These are phyloP conservation scores for Rhytidiadelphus loreus DNA, from an alignment of 225 moss, liverwort and hornwort species.

Conservation along the genomic window DNA sequence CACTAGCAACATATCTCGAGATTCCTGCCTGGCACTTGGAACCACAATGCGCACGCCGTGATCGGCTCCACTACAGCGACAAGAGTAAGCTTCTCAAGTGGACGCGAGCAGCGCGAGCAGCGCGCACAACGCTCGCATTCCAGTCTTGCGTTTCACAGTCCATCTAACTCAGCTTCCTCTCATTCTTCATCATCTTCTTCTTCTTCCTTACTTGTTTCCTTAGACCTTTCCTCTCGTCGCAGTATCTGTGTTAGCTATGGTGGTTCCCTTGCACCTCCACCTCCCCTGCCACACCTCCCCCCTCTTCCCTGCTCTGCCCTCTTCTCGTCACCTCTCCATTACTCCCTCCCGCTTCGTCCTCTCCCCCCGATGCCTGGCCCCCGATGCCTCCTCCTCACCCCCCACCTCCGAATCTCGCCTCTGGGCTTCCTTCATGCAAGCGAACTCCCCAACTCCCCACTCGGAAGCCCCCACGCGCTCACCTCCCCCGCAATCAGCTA, in stretches of 20 bases:
- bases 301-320: background rate
- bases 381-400: background rate
- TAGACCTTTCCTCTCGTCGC: background rate
- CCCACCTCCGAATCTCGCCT: background rate
- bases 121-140: background rate
- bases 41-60: background rate
- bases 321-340: background rate
- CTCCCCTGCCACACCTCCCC: background rate
- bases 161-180: background rate
- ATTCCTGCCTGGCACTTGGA: background rate
- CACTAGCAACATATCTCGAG: background rate
- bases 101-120: background rate
- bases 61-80: background rate
- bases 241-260: background rate
- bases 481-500: background rate
- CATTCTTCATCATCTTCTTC: background rate
- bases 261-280: background rate
- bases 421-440: constrained; percentile 18
- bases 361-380: background rate
- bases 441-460: background rate
- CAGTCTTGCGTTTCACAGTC: background rate
- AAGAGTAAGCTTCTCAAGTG: background rate
- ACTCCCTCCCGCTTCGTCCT: background rate
- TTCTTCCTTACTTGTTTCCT: background rate
- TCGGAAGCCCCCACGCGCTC: background rate